phyloP scores from a whole-genome alignment of 805 yeast genomes.

The Lipomyces mesembrius region DNA sequence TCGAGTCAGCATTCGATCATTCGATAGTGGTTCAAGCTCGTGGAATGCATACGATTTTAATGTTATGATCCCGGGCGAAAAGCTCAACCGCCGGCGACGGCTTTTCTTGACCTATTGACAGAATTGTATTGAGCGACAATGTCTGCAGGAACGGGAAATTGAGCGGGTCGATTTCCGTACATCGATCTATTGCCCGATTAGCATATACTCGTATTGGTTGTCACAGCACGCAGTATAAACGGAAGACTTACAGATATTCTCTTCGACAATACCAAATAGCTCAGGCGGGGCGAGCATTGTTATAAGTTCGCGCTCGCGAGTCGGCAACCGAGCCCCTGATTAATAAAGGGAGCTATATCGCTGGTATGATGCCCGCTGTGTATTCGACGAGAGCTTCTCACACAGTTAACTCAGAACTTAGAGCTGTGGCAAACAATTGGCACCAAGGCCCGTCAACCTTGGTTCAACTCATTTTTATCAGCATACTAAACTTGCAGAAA shows the following conservation, averaged over 20 bases:
- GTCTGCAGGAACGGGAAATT: constrained; percentile 80
- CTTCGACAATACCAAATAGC: constrained; percentile 88
- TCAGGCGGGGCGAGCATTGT: constrained; percentile 91
- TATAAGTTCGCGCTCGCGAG: constrained; percentile 11
- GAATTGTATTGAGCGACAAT: constrained; percentile 65
- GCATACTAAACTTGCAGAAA: not conserved
- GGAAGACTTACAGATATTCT: constrained; percentile 60
- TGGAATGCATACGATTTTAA: constrained; percentile 44
- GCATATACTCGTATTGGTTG: not conserved
- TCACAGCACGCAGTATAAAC: not conserved
- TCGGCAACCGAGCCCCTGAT: not conserved
- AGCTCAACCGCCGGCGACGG: constrained; percentile 74
- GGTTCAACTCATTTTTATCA: not conserved
- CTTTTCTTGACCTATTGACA: constrained; percentile 81
- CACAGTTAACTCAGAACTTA: too few species aligned
- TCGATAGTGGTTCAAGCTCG: too few species aligned
- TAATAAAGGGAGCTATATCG: not conserved
- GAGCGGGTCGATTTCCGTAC: constrained; percentile 75
- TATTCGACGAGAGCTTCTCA: too few species aligned
- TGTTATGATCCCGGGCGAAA: constrained; percentile 57
- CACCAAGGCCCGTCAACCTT: too few species aligned
- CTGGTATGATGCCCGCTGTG: not conserved
- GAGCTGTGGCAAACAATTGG: too few species aligned
- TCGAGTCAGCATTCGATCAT: constrained; percentile 1
- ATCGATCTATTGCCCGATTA: constrained; percentile 56